These are phyloP conservation scores for Phytophthora multivora DNA, from an alignment of 352 stramenopile genomes.

Conservation along the genomic window DNA sequence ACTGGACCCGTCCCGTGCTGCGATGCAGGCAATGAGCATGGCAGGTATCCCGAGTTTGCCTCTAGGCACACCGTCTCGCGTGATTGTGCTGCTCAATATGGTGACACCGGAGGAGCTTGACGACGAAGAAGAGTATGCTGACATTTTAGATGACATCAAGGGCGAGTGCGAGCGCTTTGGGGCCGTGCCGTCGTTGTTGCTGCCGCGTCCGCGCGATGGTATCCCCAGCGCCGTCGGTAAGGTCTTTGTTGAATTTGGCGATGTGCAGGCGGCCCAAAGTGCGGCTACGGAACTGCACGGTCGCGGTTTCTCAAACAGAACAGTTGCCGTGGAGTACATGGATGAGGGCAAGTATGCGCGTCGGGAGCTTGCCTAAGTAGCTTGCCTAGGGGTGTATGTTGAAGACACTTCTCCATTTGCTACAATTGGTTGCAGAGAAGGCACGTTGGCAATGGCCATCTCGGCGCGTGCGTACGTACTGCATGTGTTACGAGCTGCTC, in stretches of 20 bases:
- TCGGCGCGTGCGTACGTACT: constrained; percentile 28
- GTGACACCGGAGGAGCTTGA: constrained; percentile 95
- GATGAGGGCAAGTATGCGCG: constrained; percentile 87
- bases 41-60: constrained; percentile 61
- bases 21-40: constrained; percentile 74
- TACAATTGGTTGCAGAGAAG: constrained; percentile 5
- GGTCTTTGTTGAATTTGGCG: constrained; percentile 95
- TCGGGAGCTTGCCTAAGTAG: constrained; percentile 53
- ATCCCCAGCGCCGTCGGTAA: constrained; percentile 67
- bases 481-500: constrained; percentile 30
- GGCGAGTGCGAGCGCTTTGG: constrained; percentile 94
- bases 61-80: constrained; percentile 66
- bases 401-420: constrained; percentile 7
- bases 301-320: constrained; percentile 93
- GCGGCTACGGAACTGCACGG: constrained; percentile 92
- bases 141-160: constrained; percentile 96
- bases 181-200: constrained; percentile 77
- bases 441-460: neutral
- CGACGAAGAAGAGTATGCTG: constrained; percentile 94
- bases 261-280: constrained; percentile 70
- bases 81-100: constrained; percentile 98
- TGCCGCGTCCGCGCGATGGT: constrained; percentile 75
- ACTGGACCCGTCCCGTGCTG: constrained; percentile 64
- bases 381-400: constrained; percentile 27
- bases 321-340: constrained; percentile 91